Percentiles rank a stretch among this genome's conserved stretches.
Evolutionary conservation across 1,284 basidiomycete species (phyloP).

Genomic region (Heterobasidion annosum): DNA sequence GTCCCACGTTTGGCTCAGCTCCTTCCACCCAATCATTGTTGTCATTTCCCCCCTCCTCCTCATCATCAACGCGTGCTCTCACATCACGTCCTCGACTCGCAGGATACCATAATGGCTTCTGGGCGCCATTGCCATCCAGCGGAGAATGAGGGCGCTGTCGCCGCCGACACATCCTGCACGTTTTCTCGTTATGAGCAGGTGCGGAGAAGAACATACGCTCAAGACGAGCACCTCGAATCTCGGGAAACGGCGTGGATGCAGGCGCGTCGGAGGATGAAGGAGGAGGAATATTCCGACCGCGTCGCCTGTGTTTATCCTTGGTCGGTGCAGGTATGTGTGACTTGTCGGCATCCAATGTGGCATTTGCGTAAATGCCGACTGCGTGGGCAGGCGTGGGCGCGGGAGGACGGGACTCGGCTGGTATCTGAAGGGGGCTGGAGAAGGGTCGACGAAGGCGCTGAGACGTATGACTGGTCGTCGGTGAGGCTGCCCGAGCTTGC

Average conservation of each 20-base stretch:
- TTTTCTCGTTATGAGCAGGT: slow-evolving; percentile 58
- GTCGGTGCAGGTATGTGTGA: slow-evolving; percentile 3
- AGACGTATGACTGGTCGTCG: background rate
- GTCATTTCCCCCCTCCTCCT: slow-evolving; percentile 5
- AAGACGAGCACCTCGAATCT: slow-evolving; percentile 66
- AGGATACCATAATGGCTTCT: slow-evolving; percentile 17
- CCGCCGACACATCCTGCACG: slow-evolving; percentile 57
- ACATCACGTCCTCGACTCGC: slow-evolving; percentile 9
- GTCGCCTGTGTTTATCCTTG: slow-evolving; percentile 4
- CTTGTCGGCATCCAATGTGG: background rate
- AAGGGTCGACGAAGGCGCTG: background rate
- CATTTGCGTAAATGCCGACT: background rate
- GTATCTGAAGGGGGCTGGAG: background rate
- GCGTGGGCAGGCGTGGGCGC: slow-evolving; percentile 9
- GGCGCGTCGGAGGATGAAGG: slow-evolving; percentile 1
- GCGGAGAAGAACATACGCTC: slow-evolving; percentile 77
- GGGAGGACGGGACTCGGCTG: slow-evolving; percentile 2
- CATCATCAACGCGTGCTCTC: slow-evolving; percentile 7
- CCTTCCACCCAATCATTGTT: slow-evolving; percentile 16
- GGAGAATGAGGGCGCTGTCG: slow-evolving; percentile 20
- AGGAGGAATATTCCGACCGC: background rate
- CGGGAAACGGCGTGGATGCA: slow-evolving; percentile 59
- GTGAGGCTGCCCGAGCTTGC: background rate
- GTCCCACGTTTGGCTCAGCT: slow-evolving; percentile 9
- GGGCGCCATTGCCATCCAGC: slow-evolving; percentile 8